phyloP scores from a whole-genome alignment of 257 asterid genomes.

The Primulina huaijiensis region DNA sequence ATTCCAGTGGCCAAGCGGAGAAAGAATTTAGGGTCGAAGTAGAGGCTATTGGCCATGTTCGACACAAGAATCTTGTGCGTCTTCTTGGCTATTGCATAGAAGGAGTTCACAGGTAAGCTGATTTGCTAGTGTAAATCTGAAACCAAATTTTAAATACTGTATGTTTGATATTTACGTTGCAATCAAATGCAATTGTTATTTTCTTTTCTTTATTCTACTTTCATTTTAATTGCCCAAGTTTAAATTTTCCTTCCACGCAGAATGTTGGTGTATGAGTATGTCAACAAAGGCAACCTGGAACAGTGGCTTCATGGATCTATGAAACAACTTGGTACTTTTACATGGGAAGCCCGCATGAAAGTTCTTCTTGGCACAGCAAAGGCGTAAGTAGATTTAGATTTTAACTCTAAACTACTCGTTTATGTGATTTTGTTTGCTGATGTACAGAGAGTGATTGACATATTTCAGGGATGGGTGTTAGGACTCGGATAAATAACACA shows the following conservation, averaged over 20 bases:
- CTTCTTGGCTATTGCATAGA: conserved; percentile 97
- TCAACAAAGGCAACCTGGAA: conserved; percentile 89
- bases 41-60: conserved; percentile 96
- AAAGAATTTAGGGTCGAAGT: conserved; percentile 93
- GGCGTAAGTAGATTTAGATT: conserved; percentile 61
- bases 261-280: conserved; percentile 94
- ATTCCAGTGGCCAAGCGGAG: conserved; percentile 93
- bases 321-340: conserved; percentile 74
- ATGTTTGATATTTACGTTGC: background rate
- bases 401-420: conserved; percentile 1
- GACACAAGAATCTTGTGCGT: conserved; percentile 92
- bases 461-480: background rate
- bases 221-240: conserved; percentile 7
- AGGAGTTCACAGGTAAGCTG: conserved; percentile 83
- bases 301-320: conserved; percentile 98
- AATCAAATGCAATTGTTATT: background rate
- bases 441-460: background rate
- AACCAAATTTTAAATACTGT: background rate
- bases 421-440: background rate
- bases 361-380: conserved; percentile 93
- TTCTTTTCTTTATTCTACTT: conserved; percentile 7
- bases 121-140: background rate
- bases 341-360: conserved; percentile 97
- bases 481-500: background rate
- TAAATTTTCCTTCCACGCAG: conserved; percentile 35